Base-by-base conservation (phyloP, 495 filamentous ascomycete genomes). In the Penicillium robsamsonii region DNA sequence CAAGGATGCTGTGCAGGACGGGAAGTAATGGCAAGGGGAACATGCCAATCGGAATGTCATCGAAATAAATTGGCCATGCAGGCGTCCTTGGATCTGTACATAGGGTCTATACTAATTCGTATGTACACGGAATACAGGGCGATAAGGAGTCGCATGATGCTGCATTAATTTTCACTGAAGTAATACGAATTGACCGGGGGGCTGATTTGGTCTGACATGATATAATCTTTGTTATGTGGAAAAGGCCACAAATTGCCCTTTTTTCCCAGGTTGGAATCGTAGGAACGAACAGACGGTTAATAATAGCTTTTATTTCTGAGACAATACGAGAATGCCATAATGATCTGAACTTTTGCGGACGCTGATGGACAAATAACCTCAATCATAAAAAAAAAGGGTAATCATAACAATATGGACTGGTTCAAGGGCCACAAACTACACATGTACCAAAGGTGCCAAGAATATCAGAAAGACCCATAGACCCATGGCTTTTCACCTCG, bases 351-450 rank as follows among this genome's bases (percentile, higher is more conserved):
- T 64, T 69, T 61, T 59, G 31, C 53, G 25, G 22, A 44, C 20
- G 45, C 45, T 47, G 37, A 51, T 60, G 53, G 51, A 61, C 46
- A 59, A 59, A 52, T 20, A 51, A 54, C 22, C 35, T 37, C 15
- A 18, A 22, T 52, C 50, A 27, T 53, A 31, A 50, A 50, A 46
- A 60, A 33, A 17, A 62, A 55, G 58, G 48, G 59, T 66, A 58
- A 56, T 63, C 55, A 64, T 61, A 64, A 63, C 61, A 65, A 63
- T 62, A 64, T 67, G 59, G 56, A 66, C 61, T 40, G 56, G 55
- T 63, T 60, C 61, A 60, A 67, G 58, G 58, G 58, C 58, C 58
- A 57, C 60, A 35, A 59, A 58, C 53, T 31, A 22, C 22, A 22
- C 22, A 22, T 22, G 22, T 22, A 52, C 59, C 52, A 59, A 58